phyloP scores from a whole-genome alignment of 2,329 filamentous ascomycete genomes.

The Grosmannia huntii region DNA sequence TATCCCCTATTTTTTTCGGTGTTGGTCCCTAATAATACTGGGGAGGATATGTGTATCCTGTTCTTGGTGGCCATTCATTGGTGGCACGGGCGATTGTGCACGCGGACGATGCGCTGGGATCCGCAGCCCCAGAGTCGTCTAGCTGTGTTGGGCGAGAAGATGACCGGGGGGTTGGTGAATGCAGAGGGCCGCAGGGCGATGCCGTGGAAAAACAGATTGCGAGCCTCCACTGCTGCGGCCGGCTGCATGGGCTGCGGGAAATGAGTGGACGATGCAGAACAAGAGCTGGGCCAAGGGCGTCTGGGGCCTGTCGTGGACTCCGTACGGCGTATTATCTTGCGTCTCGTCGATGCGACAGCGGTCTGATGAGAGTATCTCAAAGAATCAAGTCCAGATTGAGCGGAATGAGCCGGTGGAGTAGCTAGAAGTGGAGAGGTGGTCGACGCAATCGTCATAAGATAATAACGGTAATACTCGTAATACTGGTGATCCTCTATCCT shows the following conservation, averaged over 20 bases:
- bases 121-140: conserved; percentile 10
- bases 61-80: conserved; percentile 7
- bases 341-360: neutral
- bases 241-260: conserved; percentile 4
- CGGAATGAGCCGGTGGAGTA: neutral
- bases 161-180: neutral
- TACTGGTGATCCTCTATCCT: neutral
- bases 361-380: neutral
- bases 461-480: neutral
- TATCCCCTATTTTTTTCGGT: conserved; percentile 8
- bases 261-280: neutral
- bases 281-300: neutral
- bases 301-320: too few species aligned
- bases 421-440: neutral
- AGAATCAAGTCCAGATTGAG: neutral
- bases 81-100: conserved; percentile 2
- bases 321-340: neutral
- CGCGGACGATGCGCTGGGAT: conserved; percentile 1
- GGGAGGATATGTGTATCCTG: neutral
- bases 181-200: neutral
- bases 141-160: conserved; percentile 10
- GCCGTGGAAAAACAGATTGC: conserved; percentile 7
- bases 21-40: conserved; percentile 5
- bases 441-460: neutral
- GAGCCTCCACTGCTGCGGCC: conserved; percentile 3